phyloP scores from a whole-genome alignment of 2,329 filamentous ascomycete species.

The Diplodia corticola region DNA sequence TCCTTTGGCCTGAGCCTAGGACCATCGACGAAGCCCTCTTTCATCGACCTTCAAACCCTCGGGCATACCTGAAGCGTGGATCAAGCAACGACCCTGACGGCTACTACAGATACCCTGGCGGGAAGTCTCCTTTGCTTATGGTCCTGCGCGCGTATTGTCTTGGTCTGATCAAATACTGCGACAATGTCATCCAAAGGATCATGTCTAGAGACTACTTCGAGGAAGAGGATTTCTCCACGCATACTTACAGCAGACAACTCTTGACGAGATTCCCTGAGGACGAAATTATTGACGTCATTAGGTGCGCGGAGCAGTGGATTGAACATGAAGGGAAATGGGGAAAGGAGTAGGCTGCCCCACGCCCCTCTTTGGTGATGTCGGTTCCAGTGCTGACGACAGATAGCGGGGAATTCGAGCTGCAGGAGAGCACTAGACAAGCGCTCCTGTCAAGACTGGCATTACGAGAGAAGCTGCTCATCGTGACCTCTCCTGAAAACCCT shows the following conservation, averaged over 20 bases:
- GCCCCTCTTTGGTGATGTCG: neutral
- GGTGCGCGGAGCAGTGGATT: slow-evolving; percentile 55
- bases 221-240: slow-evolving; percentile 96
- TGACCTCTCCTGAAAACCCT: slow-evolving; percentile 45
- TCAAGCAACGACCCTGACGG: slow-evolving; percentile 29
- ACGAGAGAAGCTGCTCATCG: slow-evolving; percentile 62
- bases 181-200: slow-evolving; percentile 74
- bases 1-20: slow-evolving; percentile 70
- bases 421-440: slow-evolving; percentile 50
- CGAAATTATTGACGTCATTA: slow-evolving; percentile 57
- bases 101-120: slow-evolving; percentile 43
- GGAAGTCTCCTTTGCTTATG: slow-evolving; percentile 44
- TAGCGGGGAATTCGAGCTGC: slow-evolving; percentile 34
- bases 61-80: slow-evolving; percentile 14
- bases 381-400: slow-evolving; percentile 18
- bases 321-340: slow-evolving; percentile 26
- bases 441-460: slow-evolving; percentile 67
- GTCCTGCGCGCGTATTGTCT: slow-evolving; percentile 84
- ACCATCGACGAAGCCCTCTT: slow-evolving; percentile 63
- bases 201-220: slow-evolving; percentile 88
- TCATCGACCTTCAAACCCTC: slow-evolving; percentile 48
- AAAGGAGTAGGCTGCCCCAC: neutral
- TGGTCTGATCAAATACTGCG: slow-evolving; percentile 78
- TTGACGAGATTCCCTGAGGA: slow-evolving; percentile 63
- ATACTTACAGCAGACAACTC: slow-evolving; percentile 80